Evolutionary conservation across 164 flowering plant species (phyloP), one percentile per base, ranked within the genome.

Genomic region (Akebia trifoliata): DNA sequence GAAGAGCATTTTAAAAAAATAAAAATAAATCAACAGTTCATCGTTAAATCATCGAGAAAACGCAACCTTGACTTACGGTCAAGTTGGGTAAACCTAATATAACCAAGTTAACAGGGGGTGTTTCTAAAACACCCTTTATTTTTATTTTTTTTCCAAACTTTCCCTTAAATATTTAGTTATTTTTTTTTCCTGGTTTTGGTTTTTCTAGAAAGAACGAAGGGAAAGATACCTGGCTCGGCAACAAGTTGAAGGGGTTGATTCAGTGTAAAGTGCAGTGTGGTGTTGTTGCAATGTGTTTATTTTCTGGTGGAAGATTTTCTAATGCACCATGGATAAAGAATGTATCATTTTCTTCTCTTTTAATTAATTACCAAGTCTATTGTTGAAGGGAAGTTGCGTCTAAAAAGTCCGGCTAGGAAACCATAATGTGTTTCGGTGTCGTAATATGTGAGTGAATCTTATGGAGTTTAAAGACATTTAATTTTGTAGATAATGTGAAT

Each of bases 181-280:
- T 37, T 48, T 28, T 9, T 4, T n/a, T 37, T 4, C 35, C 15
- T 56, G 18, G 3, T 45, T 17, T 34, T 12, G 57, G 1, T 49
- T 54, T 32, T 39, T 56, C 31, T 49, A 90, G 97, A 90, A 87
- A 62, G 97, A 87, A 54, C 67, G 97, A 58, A 71, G 97, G 67
- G 96, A 87, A 62, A 81, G 89, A 74, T 85, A 84, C 53, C 86
- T 87, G 39, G 97, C 97, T n/a, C 73, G 78, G 56, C 96, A 86
- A 67, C 91, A 86, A 71, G 83, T 77, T 36, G 95, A 85, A 72
- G 97, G 81, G 38, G 77, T 70, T 22, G 94, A 83, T 62, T 85
- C 95, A 0, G 80, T 74, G 45, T 84, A 79, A 66, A 68, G 36
- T 50, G 35, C n/a, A 40, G 22, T 21, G 52, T n/a, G 30, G 34